Evolutionary conservation across 2,329 filamentous ascomycete genomes (phyloP).

Genomic region (Sporothrix inflata): DNA sequence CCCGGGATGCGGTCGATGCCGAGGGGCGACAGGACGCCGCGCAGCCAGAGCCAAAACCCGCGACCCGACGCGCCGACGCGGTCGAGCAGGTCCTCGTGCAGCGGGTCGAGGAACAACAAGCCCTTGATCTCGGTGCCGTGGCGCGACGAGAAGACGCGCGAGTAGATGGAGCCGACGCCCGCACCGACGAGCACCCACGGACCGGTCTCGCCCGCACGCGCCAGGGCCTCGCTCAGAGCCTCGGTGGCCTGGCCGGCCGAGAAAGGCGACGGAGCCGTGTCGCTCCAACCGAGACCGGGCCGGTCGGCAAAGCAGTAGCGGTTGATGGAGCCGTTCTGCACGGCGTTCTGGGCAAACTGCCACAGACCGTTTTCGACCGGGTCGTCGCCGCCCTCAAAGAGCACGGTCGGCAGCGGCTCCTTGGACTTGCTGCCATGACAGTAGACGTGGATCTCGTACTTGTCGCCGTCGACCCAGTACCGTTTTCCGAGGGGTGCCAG

Average conservation of each 20-base stretch:
- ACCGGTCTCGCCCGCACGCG: constrained; percentile 76
- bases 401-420: constrained; percentile 70
- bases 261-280: constrained; percentile 91
- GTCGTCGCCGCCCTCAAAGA: constrained; percentile 82
- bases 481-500: constrained; percentile 73
- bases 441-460: constrained; percentile 84
- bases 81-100: constrained; percentile 84
- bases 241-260: constrained; percentile 93
- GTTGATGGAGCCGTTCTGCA: constrained; percentile 78
- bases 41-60: constrained; percentile 85
- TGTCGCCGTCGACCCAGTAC: constrained; percentile 79
- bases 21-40: constrained; percentile 82
- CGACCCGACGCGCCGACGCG: constrained; percentile 67
- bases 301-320: constrained; percentile 96
- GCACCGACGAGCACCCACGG: constrained; percentile 89
- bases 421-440: constrained; percentile 75
- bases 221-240: constrained; percentile 82
- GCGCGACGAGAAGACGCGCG: constrained; percentile 85
- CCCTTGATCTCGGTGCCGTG: constrained; percentile 76
- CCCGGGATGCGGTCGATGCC: constrained; percentile 80
- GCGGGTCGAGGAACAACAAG: constrained; percentile 80
- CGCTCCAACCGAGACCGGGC: constrained; percentile 82
- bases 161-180: constrained; percentile 85
- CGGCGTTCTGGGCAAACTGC: constrained; percentile 74
- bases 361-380: constrained; percentile 80